Percentiles rank a stretch among this genome's conserved stretches.
Conservation (phyloP, 148 eudicot species). For the Rhododendron williamsianum region DNA sequence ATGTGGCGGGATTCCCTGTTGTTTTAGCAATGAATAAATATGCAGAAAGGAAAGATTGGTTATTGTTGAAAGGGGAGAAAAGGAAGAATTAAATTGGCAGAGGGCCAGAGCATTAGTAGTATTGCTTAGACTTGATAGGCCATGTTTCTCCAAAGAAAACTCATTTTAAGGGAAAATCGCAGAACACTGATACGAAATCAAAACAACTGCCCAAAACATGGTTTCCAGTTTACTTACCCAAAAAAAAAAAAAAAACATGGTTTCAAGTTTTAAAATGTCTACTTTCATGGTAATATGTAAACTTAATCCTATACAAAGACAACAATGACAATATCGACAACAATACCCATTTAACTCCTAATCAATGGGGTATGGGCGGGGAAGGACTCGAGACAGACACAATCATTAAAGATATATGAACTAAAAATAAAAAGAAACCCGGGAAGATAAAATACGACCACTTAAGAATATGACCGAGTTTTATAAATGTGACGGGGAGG, state of each 20-base stretch:
- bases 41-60: not conserved
- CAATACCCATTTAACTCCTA: not conserved
- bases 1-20: constrained; percentile 12
- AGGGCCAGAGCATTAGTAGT: not conserved
- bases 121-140: not conserved
- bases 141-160: not conserved
- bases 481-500: not conserved
- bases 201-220: not conserved
- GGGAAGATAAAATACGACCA: not conserved
- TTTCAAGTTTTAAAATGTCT: not conserved
- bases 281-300: not conserved
- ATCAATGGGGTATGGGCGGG: not conserved
- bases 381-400: not conserved
- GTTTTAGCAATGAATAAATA: not conserved
- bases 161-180: not conserved
- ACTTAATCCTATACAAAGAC: not conserved
- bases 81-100: not conserved
- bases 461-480: not conserved
- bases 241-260: no score
- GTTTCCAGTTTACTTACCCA: no score
- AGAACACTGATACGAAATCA: not conserved
- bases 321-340: not conserved
- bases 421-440: not conserved
- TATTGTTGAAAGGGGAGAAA: not conserved
- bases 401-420: not conserved